phyloP scores from a whole-genome alignment of 257 asterid species.

The Echites panduratus region DNA sequence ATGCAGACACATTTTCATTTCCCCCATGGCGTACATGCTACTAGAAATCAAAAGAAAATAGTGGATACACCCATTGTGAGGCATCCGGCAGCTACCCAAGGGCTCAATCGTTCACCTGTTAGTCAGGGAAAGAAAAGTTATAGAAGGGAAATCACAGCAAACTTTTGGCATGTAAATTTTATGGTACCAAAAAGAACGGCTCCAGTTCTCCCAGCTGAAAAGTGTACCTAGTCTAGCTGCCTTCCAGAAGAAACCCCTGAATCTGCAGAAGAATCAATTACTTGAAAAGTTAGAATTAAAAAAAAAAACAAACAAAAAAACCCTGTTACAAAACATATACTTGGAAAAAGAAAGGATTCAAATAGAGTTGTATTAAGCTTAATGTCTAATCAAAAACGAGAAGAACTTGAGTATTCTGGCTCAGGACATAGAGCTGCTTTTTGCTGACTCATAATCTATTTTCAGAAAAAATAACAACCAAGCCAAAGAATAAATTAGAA shows the following conservation, averaged over 20 bases:
- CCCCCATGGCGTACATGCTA: neutral
- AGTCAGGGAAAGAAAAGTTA: neutral
- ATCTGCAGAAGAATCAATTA: neutral
- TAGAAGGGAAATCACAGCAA: neutral
- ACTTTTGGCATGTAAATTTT: neutral
- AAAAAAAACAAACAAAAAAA: neutral
- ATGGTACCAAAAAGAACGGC: too few species aligned
- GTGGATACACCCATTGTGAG: slow-evolving; percentile 6
- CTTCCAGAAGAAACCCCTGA: slow-evolving; percentile 2
- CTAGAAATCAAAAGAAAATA: neutral
- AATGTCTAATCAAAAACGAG: neutral
- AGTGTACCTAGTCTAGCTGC: slow-evolving; percentile 3
- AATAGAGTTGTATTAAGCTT: neutral
- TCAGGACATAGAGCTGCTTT: neutral
- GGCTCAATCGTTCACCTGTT: slow-evolving; percentile 6
- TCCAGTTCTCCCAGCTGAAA: neutral
- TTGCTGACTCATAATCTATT: neutral
- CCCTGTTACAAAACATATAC: too few species aligned
- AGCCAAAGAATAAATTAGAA: neutral
- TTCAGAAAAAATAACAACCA: neutral
- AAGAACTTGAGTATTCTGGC: neutral
- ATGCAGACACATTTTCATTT: neutral
- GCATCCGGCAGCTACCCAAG: slow-evolving; percentile 3
- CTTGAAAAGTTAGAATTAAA: neutral
- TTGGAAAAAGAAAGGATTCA: neutral